A percentile compares a stretch with the other conserved stretches of the same genome.
Conservation (phyloP, 2,329 filamentous ascomycete species). For the Penicillium sp. region DNA sequence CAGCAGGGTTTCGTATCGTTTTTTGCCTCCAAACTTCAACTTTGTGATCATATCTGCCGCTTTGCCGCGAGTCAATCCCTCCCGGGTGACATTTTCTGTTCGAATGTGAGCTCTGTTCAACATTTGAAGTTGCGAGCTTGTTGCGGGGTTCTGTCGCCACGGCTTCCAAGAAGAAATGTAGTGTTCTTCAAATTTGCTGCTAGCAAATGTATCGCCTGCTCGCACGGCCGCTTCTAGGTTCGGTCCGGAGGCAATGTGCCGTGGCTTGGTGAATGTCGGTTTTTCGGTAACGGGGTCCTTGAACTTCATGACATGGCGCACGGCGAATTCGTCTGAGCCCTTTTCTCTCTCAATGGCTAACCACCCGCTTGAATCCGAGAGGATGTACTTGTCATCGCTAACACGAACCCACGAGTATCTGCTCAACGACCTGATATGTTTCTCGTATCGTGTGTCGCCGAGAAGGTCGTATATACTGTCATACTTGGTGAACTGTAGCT, state of each 20-base stretch:
- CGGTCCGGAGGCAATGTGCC: slow-evolving; percentile 66
- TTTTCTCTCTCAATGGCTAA: slow-evolving; percentile 53
- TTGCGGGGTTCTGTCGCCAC: slow-evolving; percentile 73
- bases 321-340: slow-evolving; percentile 32
- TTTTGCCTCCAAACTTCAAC: slow-evolving; percentile 77
- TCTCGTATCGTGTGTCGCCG: slow-evolving; percentile 76
- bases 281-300: slow-evolving; percentile 34
- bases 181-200: slow-evolving; percentile 65
- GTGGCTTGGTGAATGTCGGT: slow-evolving; percentile 69
- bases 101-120: slow-evolving; percentile 44
- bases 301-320: slow-evolving; percentile 39
- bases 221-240: slow-evolving; percentile 78
- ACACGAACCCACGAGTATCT: slow-evolving; percentile 81
- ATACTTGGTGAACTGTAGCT: slow-evolving; percentile 85
- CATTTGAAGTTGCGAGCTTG: slow-evolving; percentile 51
- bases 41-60: slow-evolving; percentile 93
- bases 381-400: slow-evolving; percentile 70
- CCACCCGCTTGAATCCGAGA: slow-evolving; percentile 68
- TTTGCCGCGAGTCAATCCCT: slow-evolving; percentile 73
- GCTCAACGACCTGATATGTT: slow-evolving; percentile 77
- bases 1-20: slow-evolving; percentile 63
- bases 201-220: slow-evolving; percentile 81
- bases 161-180: slow-evolving; percentile 68
- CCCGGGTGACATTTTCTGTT: slow-evolving; percentile 16
- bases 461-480: slow-evolving; percentile 90